Evolutionary conservation across 106 monocot genomes (phyloP).

Genomic region (Acanthochlamys bracteata): DNA sequence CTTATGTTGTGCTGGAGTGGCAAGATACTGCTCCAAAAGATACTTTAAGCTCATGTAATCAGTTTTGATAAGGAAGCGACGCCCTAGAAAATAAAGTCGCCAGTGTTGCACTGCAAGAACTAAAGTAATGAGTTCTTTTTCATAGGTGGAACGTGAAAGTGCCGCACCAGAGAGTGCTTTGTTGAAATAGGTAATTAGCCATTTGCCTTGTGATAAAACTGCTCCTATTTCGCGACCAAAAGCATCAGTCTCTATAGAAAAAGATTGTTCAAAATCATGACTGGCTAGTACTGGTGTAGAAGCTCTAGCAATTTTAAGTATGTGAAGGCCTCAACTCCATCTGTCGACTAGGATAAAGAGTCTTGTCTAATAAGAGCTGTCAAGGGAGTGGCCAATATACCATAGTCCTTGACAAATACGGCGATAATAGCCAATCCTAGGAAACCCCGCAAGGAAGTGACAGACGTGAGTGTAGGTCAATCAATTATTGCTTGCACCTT

Average conservation of each 20-base stretch:
- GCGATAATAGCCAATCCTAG: slow-evolving; percentile 6
- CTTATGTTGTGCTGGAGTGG: neutral
- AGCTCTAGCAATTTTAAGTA: neutral
- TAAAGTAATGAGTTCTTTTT: too few species aligned
- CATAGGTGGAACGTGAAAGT: too few species aligned
- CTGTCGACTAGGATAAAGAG: neutral
- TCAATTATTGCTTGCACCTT: neutral
- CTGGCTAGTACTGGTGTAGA: neutral
- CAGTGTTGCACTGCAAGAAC: too few species aligned
- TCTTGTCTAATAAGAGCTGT: neutral
- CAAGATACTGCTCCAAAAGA: too few species aligned
- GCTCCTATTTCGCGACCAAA: neutral
- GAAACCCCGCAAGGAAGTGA: neutral
- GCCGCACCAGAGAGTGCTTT: too few species aligned
- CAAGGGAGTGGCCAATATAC: neutral
- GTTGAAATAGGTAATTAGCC: neutral
- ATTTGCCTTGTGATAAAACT: neutral
- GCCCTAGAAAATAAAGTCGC: too few species aligned
- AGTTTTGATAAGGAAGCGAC: too few species aligned
- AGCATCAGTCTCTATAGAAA: slow-evolving; percentile 4
- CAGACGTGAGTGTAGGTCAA: neutral
- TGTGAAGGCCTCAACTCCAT: neutral
- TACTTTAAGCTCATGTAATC: too few species aligned
- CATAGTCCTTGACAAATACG: slow-evolving; percentile 4
- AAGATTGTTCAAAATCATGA: neutral